Percentiles rank a stretch among this genome's conserved stretches.
Conservation (phyloP, 129 eudicot genomes). For the Gnaphalium uliginosum region DNA sequence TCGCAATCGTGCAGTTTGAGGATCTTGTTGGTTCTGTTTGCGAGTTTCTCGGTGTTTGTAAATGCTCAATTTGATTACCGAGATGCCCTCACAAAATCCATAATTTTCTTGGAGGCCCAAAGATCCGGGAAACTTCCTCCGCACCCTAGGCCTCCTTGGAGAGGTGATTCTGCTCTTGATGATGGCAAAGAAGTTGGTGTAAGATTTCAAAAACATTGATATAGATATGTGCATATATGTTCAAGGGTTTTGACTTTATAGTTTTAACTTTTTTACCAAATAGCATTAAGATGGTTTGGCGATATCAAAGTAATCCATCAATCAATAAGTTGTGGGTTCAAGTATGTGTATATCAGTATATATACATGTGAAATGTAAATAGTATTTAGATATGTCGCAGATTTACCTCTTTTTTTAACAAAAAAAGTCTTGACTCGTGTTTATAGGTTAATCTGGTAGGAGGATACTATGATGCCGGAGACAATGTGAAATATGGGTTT, state of each 20-base stretch:
- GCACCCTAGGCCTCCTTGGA: conserved; percentile 58
- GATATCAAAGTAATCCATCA: too few species aligned
- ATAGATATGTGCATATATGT: not conserved
- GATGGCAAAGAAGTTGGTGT: conserved; percentile 75
- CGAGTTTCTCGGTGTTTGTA: conserved; percentile 30
- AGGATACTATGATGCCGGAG: conserved; percentile 97
- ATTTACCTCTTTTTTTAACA: not conserved
- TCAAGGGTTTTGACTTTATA: not conserved
- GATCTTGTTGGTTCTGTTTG: conserved; percentile 31
- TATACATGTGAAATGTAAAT: too few species aligned
- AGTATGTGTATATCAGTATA: too few species aligned
- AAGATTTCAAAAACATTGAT: conserved; percentile 9
- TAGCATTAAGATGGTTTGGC: too few species aligned
- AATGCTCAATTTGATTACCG: conserved; percentile 48
- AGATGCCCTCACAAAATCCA: conserved; percentile 69
- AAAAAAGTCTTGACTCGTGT: not conserved
- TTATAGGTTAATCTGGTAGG: conserved; percentile 83
- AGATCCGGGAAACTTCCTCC: conserved; percentile 90
- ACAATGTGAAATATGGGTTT: conserved; percentile 80
- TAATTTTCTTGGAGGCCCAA: conserved; percentile 83
- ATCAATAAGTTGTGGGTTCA: too few species aligned
- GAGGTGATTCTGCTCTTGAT: conserved; percentile 83
- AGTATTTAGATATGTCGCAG: too few species aligned
- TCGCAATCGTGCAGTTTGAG: conserved; percentile 24
- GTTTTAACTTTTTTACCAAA: too few species aligned